A percentile compares a stretch with the other conserved stretches of the same genome.
phyloP scores from a whole-genome alignment of 2,329 filamentous ascomycete genomes.

The Cryphonectria parasitica region DNA sequence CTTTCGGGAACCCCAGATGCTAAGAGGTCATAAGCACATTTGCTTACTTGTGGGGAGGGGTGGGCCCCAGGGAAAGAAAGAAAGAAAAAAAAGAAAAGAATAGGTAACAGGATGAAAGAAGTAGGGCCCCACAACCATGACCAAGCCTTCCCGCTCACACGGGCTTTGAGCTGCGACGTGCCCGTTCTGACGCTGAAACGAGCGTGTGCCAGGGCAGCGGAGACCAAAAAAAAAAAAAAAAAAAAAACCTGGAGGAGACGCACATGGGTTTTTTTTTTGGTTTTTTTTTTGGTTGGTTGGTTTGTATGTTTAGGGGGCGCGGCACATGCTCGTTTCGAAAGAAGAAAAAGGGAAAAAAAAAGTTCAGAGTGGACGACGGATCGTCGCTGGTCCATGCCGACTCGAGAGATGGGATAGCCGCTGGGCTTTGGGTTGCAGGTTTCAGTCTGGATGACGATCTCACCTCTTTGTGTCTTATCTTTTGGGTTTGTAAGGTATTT shows the following conservation, averaged over 20 bases:
- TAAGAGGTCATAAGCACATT: neutral
- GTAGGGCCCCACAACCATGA: too few relatives aligned
- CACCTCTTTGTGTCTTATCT: neutral
- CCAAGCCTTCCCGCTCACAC: too few relatives aligned
- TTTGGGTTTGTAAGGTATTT: neutral
- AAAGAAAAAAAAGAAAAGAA: neutral
- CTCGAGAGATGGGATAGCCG: neutral
- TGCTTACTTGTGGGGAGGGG: neutral
- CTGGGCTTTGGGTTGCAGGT: neutral
- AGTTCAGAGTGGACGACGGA: neutral
- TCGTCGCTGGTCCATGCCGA: neutral
- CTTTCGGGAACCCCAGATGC: neutral
- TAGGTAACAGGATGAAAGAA: too few relatives aligned
- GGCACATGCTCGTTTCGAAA: neutral
- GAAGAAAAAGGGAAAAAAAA: too few relatives aligned
- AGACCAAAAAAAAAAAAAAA: neutral
- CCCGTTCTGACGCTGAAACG: neutral
- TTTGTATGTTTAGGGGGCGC: neutral
- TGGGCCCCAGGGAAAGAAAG: neutral
- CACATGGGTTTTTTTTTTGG: neutral
- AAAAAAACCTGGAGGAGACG: neutral
- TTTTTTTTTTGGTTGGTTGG: too few relatives aligned
- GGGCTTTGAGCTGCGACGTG: neutral
- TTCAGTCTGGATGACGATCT: conserved; percentile 28
- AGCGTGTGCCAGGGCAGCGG: neutral